A percentile compares a stretch with the other conserved stretches of the same genome.
Evolutionary conservation across 495 filamentous ascomycete genomes (phyloP).

Genomic region (Letharia columbiana): DNA sequence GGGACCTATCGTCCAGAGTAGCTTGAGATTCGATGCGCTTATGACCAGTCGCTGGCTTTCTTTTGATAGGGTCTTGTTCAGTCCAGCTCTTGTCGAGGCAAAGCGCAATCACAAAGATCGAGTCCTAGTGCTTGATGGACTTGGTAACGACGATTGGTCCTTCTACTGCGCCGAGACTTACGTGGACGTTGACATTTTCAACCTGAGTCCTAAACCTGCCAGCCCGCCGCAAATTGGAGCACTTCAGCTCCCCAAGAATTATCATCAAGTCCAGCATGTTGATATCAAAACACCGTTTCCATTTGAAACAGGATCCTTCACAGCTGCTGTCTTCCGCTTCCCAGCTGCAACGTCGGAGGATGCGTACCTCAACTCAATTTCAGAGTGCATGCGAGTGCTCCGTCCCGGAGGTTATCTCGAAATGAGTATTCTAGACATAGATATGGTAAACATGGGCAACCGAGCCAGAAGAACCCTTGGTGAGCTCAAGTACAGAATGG

Average conservation of each 20-base stretch:
- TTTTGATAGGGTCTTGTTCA: slow-evolving; percentile 91
- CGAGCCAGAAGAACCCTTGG: slow-evolving; percentile 67
- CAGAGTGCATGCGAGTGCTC: slow-evolving; percentile 84
- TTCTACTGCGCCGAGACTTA: slow-evolving; percentile 95
- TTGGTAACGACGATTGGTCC: slow-evolving; percentile 92
- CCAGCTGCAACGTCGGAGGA: slow-evolving; percentile 63
- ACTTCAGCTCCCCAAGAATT: slow-evolving; percentile 63
- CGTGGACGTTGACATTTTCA: slow-evolving; percentile 76
- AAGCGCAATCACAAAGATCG: slow-evolving; percentile 41
- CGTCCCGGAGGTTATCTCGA: slow-evolving; percentile 86
- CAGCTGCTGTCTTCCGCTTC: slow-evolving; percentile 80
- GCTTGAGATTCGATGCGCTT: slow-evolving; percentile 71
- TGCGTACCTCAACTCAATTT: slow-evolving; percentile 70
- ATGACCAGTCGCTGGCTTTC: slow-evolving; percentile 84
- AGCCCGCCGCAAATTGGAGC: slow-evolving; percentile 26
- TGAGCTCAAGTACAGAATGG: slow-evolving; percentile 67
- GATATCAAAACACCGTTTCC: slow-evolving; percentile 66
- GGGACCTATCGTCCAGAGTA: slow-evolving; percentile 61
- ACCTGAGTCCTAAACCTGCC: slow-evolving; percentile 44
- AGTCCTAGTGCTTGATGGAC: slow-evolving; percentile 84
- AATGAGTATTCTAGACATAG: slow-evolving; percentile 72
- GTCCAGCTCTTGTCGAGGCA: slow-evolving; percentile 76
- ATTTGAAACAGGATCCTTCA: slow-evolving; percentile 80
- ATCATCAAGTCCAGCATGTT: slow-evolving; percentile 71
- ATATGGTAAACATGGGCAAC: slow-evolving; percentile 81